These are phyloP conservation scores for Ceratocystis colombiana DNA, from an alignment of 2,329 filamentous ascomycete genomes.

Conservation along the genomic window DNA sequence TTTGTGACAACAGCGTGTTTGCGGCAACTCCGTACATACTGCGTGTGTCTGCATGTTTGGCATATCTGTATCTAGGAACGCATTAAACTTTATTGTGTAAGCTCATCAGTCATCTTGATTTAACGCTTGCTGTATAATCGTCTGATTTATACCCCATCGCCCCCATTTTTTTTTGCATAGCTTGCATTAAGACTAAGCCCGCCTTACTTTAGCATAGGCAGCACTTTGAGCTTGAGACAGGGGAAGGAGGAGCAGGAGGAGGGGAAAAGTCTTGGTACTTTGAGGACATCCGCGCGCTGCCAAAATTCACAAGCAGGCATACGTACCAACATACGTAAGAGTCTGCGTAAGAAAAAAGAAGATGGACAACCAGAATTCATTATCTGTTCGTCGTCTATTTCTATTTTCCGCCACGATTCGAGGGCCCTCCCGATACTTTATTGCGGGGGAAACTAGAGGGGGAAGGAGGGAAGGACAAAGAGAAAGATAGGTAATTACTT, in stretches of 20 bases:
- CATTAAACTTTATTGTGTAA: too few relatives aligned
- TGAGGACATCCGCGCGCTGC: neutral
- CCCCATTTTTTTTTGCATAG: neutral
- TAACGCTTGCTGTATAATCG: neutral
- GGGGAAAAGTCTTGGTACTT: neutral
- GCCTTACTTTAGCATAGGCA: conserved; percentile 4
- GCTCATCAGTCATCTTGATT: too few relatives aligned
- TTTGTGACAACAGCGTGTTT: neutral
- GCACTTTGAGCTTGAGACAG: conserved; percentile 13
- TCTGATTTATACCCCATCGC: conserved; percentile 1
- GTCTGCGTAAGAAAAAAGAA: neutral
- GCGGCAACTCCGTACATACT: neutral
- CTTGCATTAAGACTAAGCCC: conserved; percentile 9
- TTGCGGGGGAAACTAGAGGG: neutral
- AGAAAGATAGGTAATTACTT: neutral
- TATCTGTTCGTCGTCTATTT: neutral
- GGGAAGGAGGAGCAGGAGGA: neutral
- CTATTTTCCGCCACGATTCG: neutral
- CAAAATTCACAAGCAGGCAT: conserved; percentile 11
- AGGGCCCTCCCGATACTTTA: neutral
- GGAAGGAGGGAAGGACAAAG: neutral
- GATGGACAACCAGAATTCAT: neutral
- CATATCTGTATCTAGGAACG: neutral
- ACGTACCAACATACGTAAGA: conserved; percentile 14
- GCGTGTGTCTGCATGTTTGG: neutral